Evolutionary conservation across 306 rosid genomes (phyloP).

Genomic region (Quercus gilva): DNA sequence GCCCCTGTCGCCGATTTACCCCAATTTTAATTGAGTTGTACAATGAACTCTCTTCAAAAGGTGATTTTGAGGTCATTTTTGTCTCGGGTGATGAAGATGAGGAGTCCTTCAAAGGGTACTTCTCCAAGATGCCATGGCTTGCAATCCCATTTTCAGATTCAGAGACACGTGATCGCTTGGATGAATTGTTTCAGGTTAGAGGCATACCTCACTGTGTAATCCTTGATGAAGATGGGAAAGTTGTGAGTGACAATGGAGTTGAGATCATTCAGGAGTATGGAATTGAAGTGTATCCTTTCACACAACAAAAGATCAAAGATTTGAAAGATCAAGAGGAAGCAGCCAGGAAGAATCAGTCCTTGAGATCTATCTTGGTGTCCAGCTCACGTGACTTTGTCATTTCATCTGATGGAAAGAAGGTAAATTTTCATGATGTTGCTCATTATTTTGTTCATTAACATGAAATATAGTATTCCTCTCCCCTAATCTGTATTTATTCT

Average conservation of each 20-base stretch:
- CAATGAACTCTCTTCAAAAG: conserved; percentile 30
- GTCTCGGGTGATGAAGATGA: conserved; percentile 44
- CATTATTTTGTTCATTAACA: neutral
- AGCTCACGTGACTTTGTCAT: conserved; percentile 51
- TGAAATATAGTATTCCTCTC: conserved; percentile 4
- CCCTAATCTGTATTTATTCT: conserved; percentile 17
- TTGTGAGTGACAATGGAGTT: conserved; percentile 28
- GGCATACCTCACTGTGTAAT: conserved; percentile 47
- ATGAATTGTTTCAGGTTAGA: conserved; percentile 38
- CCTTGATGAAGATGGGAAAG: conserved; percentile 35
- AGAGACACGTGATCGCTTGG: conserved; percentile 28
- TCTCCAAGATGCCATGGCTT: conserved; percentile 64
- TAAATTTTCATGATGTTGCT: conserved; percentile 17
- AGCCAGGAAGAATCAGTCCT: conserved; percentile 33
- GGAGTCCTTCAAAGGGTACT: conserved; percentile 36
- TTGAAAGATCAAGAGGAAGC: conserved; percentile 32
- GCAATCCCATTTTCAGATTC: conserved; percentile 32
- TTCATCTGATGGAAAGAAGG: conserved; percentile 51
- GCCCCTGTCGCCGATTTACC: conserved; percentile 48
- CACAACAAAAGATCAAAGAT: conserved; percentile 22
- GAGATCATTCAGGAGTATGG: conserved; percentile 35
- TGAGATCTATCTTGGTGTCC: conserved; percentile 47
- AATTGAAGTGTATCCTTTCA: conserved; percentile 40
- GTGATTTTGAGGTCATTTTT: conserved; percentile 44
- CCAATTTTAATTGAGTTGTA: conserved; percentile 38